Evolutionary conservation across 2,329 filamentous ascomycete genomes (phyloP), one percentile per base, ranked within the genome.

Genomic region (Penicillium occitanis): DNA sequence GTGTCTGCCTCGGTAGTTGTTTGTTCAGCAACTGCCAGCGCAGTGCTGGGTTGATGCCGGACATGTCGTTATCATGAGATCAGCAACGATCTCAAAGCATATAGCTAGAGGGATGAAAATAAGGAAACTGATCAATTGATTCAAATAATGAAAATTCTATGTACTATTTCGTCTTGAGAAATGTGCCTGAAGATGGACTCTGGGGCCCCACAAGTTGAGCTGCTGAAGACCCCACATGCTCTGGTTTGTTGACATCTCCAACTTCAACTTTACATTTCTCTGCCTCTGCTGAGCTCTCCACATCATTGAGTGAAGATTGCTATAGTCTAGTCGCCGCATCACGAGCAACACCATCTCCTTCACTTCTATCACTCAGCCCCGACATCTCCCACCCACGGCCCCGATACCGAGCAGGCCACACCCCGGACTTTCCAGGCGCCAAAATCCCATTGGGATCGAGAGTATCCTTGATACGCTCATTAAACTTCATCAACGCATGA

Each of bases 401-500:
- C 10, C 66, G 51, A 35, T 57, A 57, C 11, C 51, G 28, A 35
- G 51, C 51, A 19, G 51, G 64, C 81, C 80, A 82, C n/a, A 83
- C 79, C 0, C 81, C 81, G 67, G 80, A 80, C 67, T 80, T 80
- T 0, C 82, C 82, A 2, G 80, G 81, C 6, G 80, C 79, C 58
- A 83, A 68, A 62, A 84, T 83, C 0, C 81, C 81, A 66, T 82
- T 82, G 1, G 81, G 81, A 73, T 83, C 81, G 13, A 84, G 65
- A 0, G 78, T 76, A 71, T 83, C 79, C 71, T 83, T 84, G 65
- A 84, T 76, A 46, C 69, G 73, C 70, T 82, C 77, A 63, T 82
- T 81, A 60, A 84, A 75, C 67, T 74, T 78, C 74, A 79, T 75
- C 69, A 79, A 70, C 2, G 79, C 79, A 65, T 77, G 72, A 58